A percentile compares a stretch with the other conserved stretches of the same genome.
These are phyloP conservation scores for Amylostereum chailletii DNA, from an alignment of 1,284 basidiomycete genomes.

Conservation along the genomic window DNA sequence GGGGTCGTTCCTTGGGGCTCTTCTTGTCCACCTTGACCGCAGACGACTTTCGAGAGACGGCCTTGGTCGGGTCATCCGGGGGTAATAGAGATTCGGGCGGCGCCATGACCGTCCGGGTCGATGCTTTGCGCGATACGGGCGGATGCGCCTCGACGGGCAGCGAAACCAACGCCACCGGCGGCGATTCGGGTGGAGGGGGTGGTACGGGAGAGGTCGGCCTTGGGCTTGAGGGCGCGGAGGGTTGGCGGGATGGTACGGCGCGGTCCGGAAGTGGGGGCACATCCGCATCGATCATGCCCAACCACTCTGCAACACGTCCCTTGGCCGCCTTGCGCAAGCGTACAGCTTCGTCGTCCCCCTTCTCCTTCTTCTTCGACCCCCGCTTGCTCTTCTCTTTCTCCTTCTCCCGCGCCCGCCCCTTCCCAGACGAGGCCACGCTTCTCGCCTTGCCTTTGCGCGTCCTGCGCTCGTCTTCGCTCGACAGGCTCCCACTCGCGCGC, in stretches of 20 bases:
- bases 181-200: no score
- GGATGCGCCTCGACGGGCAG: no score
- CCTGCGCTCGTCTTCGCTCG: constrained; percentile 20
- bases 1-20: constrained; percentile 3
- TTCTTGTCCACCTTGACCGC: not conserved
- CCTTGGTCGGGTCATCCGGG: no score
- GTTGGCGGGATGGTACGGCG: not conserved
- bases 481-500: constrained; percentile 16
- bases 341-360: constrained; percentile 24
- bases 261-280: constrained; percentile 26
- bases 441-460: constrained; percentile 23
- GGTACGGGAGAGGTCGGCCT: no score
- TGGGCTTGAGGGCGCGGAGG: no score
- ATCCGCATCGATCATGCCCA: constrained; percentile 52
- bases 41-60: no score
- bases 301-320: constrained; percentile 69
- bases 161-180: no score
- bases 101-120: no score
- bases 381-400: constrained; percentile 14
- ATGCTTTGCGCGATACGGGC: no score
- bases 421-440: constrained; percentile 11
- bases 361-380: constrained; percentile 12
- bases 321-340: constrained; percentile 44
- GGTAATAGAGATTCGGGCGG: no score
- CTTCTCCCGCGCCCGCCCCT: constrained; percentile 17